Percentiles rank a stretch among this genome's conserved stretches.
These are phyloP conservation scores for Blastobotrys buckinghamii DNA, from an alignment of 1,139 yeast species.

Conservation along the genomic window DNA sequence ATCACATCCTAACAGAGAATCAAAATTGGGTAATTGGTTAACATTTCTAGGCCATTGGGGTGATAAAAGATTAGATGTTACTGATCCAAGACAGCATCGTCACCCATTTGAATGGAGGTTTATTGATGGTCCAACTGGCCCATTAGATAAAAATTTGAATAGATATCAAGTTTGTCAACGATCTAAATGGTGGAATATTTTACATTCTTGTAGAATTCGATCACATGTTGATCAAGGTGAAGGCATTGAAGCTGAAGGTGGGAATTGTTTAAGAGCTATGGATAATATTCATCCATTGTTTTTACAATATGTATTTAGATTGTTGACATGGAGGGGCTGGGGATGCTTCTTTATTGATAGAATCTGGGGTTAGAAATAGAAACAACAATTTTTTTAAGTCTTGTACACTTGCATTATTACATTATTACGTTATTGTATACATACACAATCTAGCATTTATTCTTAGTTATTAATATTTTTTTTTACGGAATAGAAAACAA, in stretches of 20 bases:
- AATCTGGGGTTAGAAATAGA: conserved; percentile 34
- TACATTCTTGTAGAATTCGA: conserved; percentile 73
- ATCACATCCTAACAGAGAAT: conserved; percentile 55
- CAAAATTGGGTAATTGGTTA: conserved; percentile 71
- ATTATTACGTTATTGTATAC: too few species aligned
- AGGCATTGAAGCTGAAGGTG: conserved; percentile 81
- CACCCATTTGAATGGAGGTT: conserved; percentile 86
- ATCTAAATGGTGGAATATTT: conserved; percentile 74
- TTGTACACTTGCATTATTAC: too few species aligned
- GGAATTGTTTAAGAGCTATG: conserved; percentile 30
- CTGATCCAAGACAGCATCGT: conserved; percentile 76
- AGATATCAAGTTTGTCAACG: conserved; percentile 74
- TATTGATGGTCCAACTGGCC: conserved; percentile 91
- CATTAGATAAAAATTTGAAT: conserved; percentile 66
- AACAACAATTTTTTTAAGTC: too few species aligned
- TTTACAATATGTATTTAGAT: conserved; percentile 26
- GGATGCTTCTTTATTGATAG: conserved; percentile 31
- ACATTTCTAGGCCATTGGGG: conserved; percentile 88
- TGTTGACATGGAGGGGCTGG: conserved; percentile 32
- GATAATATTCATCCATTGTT: conserved; percentile 29
- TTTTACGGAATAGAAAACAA: too few species aligned
- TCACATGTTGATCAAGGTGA: conserved; percentile 72
- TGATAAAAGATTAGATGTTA: conserved; percentile 57
- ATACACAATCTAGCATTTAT: too few species aligned
- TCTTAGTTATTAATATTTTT: too few species aligned